Percentiles rank a stretch among this genome's conserved stretches.
Evolutionary conservation across 1,284 basidiomycete species (phyloP).

Genomic region (Microbotryomycetes sp.): DNA sequence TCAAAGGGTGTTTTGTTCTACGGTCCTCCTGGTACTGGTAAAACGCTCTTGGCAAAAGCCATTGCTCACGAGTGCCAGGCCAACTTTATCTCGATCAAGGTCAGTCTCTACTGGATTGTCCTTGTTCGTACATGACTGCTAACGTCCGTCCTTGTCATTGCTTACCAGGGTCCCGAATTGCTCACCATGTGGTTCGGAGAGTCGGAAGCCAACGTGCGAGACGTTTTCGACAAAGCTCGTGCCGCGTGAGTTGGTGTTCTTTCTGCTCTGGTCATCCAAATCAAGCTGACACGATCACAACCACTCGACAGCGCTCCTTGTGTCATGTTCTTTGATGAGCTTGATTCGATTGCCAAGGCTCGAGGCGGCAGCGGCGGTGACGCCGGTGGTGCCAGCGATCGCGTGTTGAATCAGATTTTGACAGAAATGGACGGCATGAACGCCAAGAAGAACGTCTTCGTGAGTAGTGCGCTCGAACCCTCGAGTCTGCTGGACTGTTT

Average conservation of each 20-base stretch:
- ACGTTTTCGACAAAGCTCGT: slow-evolving; percentile 99
- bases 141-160: neutral
- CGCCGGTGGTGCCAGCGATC: slow-evolving; percentile 91
- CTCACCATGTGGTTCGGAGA: slow-evolving; percentile 99
- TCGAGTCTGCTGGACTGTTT: neutral
- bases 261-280: neutral
- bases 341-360: slow-evolving; percentile 96
- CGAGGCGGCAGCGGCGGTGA: slow-evolving; percentile 71
- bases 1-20: slow-evolving; percentile 98
- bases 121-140: slow-evolving; percentile 44
- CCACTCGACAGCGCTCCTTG: slow-evolving; percentile 61
- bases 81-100: slow-evolving; percentile 95
- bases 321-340: slow-evolving; percentile 99
- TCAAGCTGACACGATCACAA: neutral
- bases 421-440: slow-evolving; percentile 99
- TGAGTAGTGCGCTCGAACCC: slow-evolving; percentile 10
- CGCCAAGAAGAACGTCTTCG: slow-evolving; percentile 78
- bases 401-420: slow-evolving; percentile 45
- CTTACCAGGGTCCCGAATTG: slow-evolving; percentile 31
- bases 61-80: slow-evolving; percentile 99
- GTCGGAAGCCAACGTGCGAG: slow-evolving; percentile 98
- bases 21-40: slow-evolving; percentile 94
- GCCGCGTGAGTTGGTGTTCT: slow-evolving; percentile 53
- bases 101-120: slow-evolving; percentile 37
- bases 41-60: slow-evolving; percentile 89